phyloP scores from a whole-genome alignment of 225 moss, liverwort and hornwort genomes.

The Lunularia cruciata region DNA sequence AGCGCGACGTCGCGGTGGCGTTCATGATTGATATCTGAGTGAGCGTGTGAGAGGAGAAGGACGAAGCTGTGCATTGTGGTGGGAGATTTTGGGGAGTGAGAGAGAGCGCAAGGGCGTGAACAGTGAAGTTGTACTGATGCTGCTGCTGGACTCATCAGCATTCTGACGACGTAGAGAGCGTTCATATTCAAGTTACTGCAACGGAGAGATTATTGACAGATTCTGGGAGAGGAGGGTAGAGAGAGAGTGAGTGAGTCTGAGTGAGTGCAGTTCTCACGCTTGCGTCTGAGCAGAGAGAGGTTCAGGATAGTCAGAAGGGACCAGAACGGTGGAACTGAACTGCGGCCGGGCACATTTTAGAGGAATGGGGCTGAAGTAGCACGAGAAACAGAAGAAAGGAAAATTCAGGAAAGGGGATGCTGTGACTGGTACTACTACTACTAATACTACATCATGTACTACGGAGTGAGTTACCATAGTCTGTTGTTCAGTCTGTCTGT shows the following conservation, averaged over 20 bases:
- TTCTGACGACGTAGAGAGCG: too few species aligned
- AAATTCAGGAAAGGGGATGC: background rate
- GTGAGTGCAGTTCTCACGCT: background rate
- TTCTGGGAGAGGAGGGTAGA: background rate
- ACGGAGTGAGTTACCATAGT: background rate
- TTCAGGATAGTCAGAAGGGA: background rate
- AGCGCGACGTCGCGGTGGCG: too few species aligned
- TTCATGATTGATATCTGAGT: background rate
- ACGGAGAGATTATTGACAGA: background rate
- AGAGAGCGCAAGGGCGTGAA: background rate
- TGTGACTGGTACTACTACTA: background rate
- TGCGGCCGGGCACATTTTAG: background rate
- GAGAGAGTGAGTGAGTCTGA: slow-evolving; percentile 3
- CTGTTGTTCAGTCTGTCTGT: background rate
- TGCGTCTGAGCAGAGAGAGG: background rate
- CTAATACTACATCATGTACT: too few species aligned
- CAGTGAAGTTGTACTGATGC: too few species aligned
- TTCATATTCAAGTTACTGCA: too few species aligned
- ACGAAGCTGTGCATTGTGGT: background rate
- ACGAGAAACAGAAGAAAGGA: background rate
- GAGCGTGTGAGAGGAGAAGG: background rate
- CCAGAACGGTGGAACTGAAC: background rate
- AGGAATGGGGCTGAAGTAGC: background rate
- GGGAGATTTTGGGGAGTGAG: background rate
- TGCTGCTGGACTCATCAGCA: too few species aligned